Percentiles rank a stretch among this genome's conserved stretches.
Evolutionary conservation across 176 grass and related monocot genomes (phyloP).

Genomic region (Elaeis guineensis): DNA sequence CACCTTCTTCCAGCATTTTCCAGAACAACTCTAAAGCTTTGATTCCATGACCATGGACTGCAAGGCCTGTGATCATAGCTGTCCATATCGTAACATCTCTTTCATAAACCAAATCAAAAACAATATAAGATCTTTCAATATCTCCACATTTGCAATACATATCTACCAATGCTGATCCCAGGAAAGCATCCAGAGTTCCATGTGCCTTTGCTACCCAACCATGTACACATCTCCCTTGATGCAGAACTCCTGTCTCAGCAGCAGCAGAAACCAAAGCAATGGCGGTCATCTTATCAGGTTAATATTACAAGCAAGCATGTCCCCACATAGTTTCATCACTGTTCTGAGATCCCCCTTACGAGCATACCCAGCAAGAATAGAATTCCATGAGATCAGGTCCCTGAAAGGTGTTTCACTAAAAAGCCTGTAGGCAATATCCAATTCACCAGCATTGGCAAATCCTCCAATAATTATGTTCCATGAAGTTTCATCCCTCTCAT

Average conservation of each 20-base stretch:
- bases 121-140: conserved; percentile 12
- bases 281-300: conserved; percentile 38
- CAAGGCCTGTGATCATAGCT: conserved; percentile 45
- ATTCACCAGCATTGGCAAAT: conserved; percentile 27
- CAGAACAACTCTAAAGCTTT: conserved; percentile 9
- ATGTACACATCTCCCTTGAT: conserved; percentile 29
- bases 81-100: conserved; percentile 57
- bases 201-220: conserved; percentile 35
- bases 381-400: conserved; percentile 48
- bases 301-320: conserved; percentile 23
- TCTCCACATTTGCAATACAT: conserved; percentile 53
- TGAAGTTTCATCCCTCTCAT: conserved; percentile 24
- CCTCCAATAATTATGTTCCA: conserved; percentile 48
- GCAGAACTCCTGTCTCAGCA: conserved; percentile 12
- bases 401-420: conserved; percentile 32
- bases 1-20: conserved; percentile 10
- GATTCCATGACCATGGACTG: conserved; percentile 38
- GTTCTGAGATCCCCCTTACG: conserved; percentile 10
- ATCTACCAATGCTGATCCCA: conserved; percentile 45
- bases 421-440: conserved; percentile 30
- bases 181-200: conserved; percentile 29
- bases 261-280: conserved; percentile 30
- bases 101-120: conserved; percentile 26
- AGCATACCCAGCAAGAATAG: conserved; percentile 33
- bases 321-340: conserved; percentile 14